Percentiles rank a stretch among this genome's conserved stretches.
Evolutionary conservation across 768 basidiomycete genomes (phyloP).

Genomic region (Kwoniella sp.): DNA sequence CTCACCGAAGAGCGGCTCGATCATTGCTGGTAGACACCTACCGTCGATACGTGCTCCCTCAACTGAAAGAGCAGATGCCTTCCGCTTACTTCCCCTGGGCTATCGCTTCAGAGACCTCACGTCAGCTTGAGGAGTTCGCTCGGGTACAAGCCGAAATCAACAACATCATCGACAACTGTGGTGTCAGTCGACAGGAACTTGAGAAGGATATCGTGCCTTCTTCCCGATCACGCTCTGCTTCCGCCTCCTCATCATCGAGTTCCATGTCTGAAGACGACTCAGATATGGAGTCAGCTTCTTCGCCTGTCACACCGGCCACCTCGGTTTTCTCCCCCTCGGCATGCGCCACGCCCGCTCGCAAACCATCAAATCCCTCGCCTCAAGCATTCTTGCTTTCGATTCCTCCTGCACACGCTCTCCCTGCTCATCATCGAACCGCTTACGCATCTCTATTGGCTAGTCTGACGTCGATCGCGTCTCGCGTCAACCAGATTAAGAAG

Average conservation of each 20-base stretch:
- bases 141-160: constrained; percentile 40
- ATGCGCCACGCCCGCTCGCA: constrained; percentile 19
- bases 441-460: constrained; percentile 48
- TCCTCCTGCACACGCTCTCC: constrained; percentile 45
- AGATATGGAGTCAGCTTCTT: constrained; percentile 19
- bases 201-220: background rate
- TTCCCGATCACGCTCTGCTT: constrained; percentile 25
- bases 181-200: constrained; percentile 14
- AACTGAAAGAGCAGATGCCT: constrained; percentile 47
- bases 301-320: constrained; percentile 40
- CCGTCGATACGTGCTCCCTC: constrained; percentile 52
- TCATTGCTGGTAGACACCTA: constrained; percentile 56
- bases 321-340: constrained; percentile 41
- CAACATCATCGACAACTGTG: constrained; percentile 29
- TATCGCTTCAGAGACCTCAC: constrained; percentile 28
- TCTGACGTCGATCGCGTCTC: constrained; percentile 40
- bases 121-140: constrained; percentile 41
- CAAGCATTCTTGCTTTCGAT: constrained; percentile 41
- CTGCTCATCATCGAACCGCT: constrained; percentile 29
- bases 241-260: constrained; percentile 25
- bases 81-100: constrained; percentile 50
- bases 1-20: constrained; percentile 55
- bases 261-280: constrained; percentile 25
- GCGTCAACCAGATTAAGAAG: constrained; percentile 41
- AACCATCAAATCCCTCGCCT: constrained; percentile 8